Evolutionary conservation across 768 basidiomycete species (phyloP).

Genomic region (Boletus speciosus): DNA sequence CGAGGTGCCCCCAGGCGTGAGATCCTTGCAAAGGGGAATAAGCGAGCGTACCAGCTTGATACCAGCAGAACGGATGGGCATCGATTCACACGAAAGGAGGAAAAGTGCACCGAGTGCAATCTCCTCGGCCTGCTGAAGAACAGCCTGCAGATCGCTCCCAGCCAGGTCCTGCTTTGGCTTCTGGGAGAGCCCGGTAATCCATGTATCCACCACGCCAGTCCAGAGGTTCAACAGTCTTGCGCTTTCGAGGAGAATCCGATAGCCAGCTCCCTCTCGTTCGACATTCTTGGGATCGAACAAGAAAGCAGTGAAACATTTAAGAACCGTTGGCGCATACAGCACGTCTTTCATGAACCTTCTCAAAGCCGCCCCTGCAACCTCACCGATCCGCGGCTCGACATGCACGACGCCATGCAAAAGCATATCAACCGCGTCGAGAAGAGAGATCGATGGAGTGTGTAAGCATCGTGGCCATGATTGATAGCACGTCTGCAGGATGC

Average conservation of each 20-base stretch:
- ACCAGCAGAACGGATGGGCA: slow-evolving; percentile 53
- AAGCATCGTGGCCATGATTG: slow-evolving; percentile 84
- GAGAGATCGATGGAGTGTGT: slow-evolving; percentile 46
- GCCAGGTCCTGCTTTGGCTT: slow-evolving; percentile 38
- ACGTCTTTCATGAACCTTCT: slow-evolving; percentile 69
- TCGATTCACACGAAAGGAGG: slow-evolving; percentile 57
- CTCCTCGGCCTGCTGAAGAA: slow-evolving; percentile 50
- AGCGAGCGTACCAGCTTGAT: slow-evolving; percentile 62
- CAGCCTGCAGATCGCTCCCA: slow-evolving; percentile 39
- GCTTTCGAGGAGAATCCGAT: slow-evolving; percentile 65
- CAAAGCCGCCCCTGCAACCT: slow-evolving; percentile 65
- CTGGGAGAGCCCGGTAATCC: slow-evolving; percentile 51
- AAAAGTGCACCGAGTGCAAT: slow-evolving; percentile 75
- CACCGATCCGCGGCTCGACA: slow-evolving; percentile 70
- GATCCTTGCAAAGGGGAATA: slow-evolving; percentile 43
- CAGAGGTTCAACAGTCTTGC: slow-evolving; percentile 67
- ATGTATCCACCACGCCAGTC: slow-evolving; percentile 65
- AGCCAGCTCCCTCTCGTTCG: slow-evolving; percentile 58
- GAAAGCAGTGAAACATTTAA: slow-evolving; percentile 64
- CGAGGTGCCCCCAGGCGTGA: slow-evolving; percentile 35
- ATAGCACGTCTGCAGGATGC: slow-evolving; percentile 71
- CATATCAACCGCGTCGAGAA: slow-evolving; percentile 69
- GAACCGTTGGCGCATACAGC: slow-evolving; percentile 50
- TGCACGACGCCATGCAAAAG: slow-evolving; percentile 81
- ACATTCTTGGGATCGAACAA: slow-evolving; percentile 69